Evolutionary conservation across 1,284 basidiomycete species (phyloP), one percentile per base, ranked within the genome.

Genomic region (Schizophyllum amplum): DNA sequence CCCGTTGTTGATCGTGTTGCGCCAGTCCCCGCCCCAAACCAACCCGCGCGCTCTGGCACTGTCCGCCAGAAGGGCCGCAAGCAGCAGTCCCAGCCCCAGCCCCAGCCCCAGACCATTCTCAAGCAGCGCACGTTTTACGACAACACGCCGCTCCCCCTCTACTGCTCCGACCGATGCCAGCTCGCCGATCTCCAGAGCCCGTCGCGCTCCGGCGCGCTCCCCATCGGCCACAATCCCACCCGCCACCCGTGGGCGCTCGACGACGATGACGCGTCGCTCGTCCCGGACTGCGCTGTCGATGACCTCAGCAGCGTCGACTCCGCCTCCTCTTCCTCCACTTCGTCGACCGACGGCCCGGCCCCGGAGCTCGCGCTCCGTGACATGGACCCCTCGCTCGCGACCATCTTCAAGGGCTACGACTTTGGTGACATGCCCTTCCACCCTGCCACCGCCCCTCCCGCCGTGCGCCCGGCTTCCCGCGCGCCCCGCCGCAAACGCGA

Each of bases 111-210:
- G 13, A 42, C 33, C 11, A 17, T 42, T 42, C 33, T 42, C 33
- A 81, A 81, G 63, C 75, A 77, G 51, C 79, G 81, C 48, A 83
- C 81, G 4, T 74, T 89, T 69, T 89, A 90, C 71, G 87, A 89
- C 72, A 86, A 86, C 67, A 75, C 77, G 1, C 87, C 84, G 11
- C 81, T 81, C 1, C 86, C 87, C 22, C 78, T 90, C 60, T 91
- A 90, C 71, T 91, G 87, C 71, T 90, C 87, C 2, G 85, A 88
- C 61, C 79, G 84, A 65, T 91, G 87, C 68, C 76, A 80, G 60
- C 69, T 83, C 47, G 71, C 71, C 49, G 87, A 89, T 68, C 66
- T 82, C 62, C 72, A 75, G 64, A 71, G 70, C 62, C 33, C 33
- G 13, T 9, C 33, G 17, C 66, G 64, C 49, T 68, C 73, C 47